phyloP scores from a whole-genome alignment of 345 rosid species.

The Carallia pectinifolia region DNA sequence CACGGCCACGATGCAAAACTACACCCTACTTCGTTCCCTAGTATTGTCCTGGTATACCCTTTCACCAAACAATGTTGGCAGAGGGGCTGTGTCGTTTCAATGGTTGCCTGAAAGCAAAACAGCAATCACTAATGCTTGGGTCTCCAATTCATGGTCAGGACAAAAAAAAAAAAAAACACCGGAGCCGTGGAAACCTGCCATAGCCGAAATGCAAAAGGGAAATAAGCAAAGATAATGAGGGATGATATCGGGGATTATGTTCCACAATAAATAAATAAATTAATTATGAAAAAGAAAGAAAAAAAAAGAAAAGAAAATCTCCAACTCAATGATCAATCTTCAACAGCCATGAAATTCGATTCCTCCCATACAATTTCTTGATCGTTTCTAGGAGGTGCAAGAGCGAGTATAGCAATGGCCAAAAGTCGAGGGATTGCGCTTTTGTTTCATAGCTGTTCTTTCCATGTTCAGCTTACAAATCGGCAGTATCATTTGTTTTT shows the following conservation, averaged over 20 bases:
- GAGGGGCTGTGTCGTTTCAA: not conserved
- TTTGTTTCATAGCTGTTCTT: too few species aligned
- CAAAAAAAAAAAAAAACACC: constrained; percentile 2
- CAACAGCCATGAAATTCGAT: constrained; percentile 36
- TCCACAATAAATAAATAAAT: too few species aligned
- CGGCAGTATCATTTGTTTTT: not conserved
- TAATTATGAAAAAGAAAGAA: not conserved
- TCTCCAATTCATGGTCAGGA: constrained; percentile 11
- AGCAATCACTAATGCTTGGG: constrained; percentile 22
- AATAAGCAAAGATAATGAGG: not conserved
- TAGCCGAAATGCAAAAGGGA: not conserved
- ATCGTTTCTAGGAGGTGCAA: constrained; percentile 31
- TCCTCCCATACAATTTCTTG: constrained; percentile 31
- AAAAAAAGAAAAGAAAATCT: not conserved
- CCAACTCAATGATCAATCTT: constrained; percentile 46
- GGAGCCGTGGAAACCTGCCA: constrained; percentile 26
- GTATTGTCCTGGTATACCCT: too few species aligned
- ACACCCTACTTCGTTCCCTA: too few species aligned
- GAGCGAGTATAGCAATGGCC: not conserved
- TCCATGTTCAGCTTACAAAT: too few species aligned
- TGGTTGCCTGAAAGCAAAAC: constrained; percentile 8
- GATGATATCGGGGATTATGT: too few species aligned
- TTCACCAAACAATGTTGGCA: not conserved
- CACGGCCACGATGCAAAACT: too few species aligned
- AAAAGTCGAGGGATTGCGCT: too few species aligned